Conservation (phyloP, 2,329 filamentous ascomycete genomes). For the Tolypocladium nubicola region DNA sequence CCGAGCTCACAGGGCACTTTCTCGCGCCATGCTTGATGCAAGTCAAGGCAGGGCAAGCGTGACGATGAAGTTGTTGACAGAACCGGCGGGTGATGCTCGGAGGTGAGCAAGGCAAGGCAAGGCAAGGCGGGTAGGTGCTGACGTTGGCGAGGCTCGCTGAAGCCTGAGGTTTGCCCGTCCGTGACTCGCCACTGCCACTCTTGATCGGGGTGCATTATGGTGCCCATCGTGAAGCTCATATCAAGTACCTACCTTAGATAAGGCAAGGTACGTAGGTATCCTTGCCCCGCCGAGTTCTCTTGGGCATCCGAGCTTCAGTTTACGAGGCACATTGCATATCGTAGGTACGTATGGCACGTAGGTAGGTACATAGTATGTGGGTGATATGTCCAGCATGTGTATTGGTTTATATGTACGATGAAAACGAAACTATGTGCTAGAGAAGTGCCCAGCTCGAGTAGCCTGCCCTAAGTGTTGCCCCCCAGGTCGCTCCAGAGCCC, state of each 20-base stretch:
- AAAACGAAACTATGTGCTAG: neutral
- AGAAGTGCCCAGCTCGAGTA: neutral
- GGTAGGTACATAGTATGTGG: neutral
- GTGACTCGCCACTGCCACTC: neutral
- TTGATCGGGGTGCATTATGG: neutral
- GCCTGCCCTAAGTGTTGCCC: neutral
- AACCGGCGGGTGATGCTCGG: neutral
- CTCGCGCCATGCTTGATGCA: neutral
- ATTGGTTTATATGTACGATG: neutral
- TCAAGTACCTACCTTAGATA: neutral
- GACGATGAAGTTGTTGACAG: neutral
- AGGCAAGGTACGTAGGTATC: neutral
- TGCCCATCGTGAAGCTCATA: neutral
- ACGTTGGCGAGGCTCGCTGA: neutral
- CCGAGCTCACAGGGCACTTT: neutral
- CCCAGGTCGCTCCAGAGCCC: neutral
- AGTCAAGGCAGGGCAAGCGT: neutral
- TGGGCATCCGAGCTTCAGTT: neutral
- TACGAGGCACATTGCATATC: neutral
- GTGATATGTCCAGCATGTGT: neutral
- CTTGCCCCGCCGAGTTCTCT: neutral
- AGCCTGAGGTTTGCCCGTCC: neutral
- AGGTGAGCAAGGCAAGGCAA: neutral
- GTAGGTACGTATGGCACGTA: too few species aligned
- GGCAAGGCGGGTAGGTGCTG: neutral